A percentile compares a stretch with the other conserved stretches of the same genome.
phyloP scores from a whole-genome alignment of 2,329 filamentous ascomycete genomes.

The Paecilomyces fulvus region DNA sequence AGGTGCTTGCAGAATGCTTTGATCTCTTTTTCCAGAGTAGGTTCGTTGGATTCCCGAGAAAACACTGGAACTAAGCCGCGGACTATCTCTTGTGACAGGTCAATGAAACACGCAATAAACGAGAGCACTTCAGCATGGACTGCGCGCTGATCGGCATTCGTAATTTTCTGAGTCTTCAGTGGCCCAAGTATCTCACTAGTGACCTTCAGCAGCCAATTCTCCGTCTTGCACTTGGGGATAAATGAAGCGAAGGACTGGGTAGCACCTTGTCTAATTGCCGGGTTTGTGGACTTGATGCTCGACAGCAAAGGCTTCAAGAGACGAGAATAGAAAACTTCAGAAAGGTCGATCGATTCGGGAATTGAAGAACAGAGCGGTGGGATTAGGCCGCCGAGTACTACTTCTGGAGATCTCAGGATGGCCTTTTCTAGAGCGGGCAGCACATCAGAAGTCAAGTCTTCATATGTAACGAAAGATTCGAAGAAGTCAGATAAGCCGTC shows the following conservation, averaged over 20 bases:
- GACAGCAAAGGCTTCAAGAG: conserved; percentile 81
- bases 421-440: conserved; percentile 81
- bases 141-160: conserved; percentile 74
- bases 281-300: conserved; percentile 85
- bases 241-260: conserved; percentile 64
- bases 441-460: conserved; percentile 68
- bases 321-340: conserved; percentile 60
- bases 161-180: conserved; percentile 73
- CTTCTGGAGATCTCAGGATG: conserved; percentile 79
- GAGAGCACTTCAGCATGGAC: conserved; percentile 75
- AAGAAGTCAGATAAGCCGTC: conserved; percentile 77
- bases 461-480: conserved; percentile 58
- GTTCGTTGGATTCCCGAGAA: conserved; percentile 81
- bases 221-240: conserved; percentile 54
- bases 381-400: conserved; percentile 72
- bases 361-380: conserved; percentile 64
- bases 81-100: conserved; percentile 59
- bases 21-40: conserved; percentile 68
- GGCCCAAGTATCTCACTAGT: conserved; percentile 70
- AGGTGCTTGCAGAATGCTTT: conserved; percentile 60
- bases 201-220: conserved; percentile 54
- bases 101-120: conserved; percentile 50
- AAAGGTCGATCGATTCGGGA: conserved; percentile 64
- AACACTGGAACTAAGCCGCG: conserved; percentile 59
- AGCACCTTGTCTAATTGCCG: conserved; percentile 65